A percentile compares a stretch with the other conserved stretches of the same genome.
Evolutionary conservation across 495 filamentous ascomycete genomes (phyloP).

Genomic region (Parathielavia appendiculata): DNA sequence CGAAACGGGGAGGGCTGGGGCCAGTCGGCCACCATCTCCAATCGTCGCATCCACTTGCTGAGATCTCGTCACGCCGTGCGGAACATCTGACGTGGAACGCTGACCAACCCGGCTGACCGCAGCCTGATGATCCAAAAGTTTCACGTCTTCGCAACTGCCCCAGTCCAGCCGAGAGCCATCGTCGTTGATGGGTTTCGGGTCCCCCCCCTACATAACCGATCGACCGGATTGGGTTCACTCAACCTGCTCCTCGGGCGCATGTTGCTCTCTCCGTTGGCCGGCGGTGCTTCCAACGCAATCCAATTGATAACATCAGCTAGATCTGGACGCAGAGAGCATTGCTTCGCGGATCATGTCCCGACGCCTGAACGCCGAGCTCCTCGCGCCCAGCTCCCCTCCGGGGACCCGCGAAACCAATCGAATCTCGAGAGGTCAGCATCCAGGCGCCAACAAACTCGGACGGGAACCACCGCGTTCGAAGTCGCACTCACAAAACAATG

Average conservation of each 20-base stretch:
- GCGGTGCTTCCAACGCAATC: conserved; percentile 1
- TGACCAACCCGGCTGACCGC: conserved; percentile 14
- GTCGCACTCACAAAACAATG: not conserved
- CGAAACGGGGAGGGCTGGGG: not conserved
- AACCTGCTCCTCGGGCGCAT: not conserved
- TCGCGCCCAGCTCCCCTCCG: conserved; percentile 2
- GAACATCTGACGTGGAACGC: not conserved
- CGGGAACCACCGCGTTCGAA: not conserved
- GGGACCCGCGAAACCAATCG: conserved; percentile 2
- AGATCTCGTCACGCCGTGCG: conserved; percentile 12
- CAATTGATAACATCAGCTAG: not conserved
- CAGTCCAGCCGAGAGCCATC: not conserved
- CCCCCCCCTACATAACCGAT: not conserved
- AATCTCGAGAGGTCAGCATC: not conserved
- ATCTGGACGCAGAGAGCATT: not conserved
- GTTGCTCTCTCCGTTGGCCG: not conserved
- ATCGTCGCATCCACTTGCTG: not conserved
- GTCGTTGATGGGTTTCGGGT: not conserved
- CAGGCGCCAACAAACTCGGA: conserved; percentile 6
- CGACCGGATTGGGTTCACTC: conserved; percentile 14
- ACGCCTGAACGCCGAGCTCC: conserved; percentile 2
- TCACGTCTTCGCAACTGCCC: not conserved
- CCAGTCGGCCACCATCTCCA: not conserved
- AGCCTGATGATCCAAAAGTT: not conserved
- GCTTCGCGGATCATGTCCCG: not conserved